phyloP scores from a whole-genome alignment of 2,329 filamentous ascomycete species.

The Ramularia endophylla region DNA sequence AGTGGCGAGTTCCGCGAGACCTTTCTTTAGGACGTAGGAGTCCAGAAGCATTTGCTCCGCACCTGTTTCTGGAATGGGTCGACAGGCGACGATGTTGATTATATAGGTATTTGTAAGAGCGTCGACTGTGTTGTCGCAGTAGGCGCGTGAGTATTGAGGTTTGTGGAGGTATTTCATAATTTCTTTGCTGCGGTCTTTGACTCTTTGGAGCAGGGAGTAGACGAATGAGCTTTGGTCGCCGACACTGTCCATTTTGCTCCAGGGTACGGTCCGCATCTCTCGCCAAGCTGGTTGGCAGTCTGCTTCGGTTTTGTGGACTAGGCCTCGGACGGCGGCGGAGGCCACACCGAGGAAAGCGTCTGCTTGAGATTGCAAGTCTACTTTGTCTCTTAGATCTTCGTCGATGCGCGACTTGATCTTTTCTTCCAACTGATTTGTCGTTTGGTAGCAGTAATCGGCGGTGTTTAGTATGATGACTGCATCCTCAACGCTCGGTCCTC shows the following conservation, averaged over 20 bases:
- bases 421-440: conserved; percentile 88
- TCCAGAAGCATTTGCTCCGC: conserved; percentile 98
- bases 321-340: conserved; percentile 72
- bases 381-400: conserved; percentile 62
- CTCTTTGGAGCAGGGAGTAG: conserved; percentile 66
- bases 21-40: conserved; percentile 82
- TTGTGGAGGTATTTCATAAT: conserved; percentile 76
- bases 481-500: conserved; percentile 62
- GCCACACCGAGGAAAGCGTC: conserved; percentile 95
- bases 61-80: conserved; percentile 85
- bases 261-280: conserved; percentile 95
- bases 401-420: conserved; percentile 91
- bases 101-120: conserved; percentile 74
- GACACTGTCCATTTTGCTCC: conserved; percentile 88
- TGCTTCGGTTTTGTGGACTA: conserved; percentile 77
- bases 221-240: conserved; percentile 94
- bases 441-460: conserved; percentile 93
- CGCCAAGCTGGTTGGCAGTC: conserved; percentile 84
- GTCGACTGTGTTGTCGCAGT: conserved; percentile 95
- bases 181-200: conserved; percentile 66
- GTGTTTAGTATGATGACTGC: conserved; percentile 87
- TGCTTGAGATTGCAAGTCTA: conserved; percentile 88
- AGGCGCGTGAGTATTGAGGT: conserved; percentile 87
- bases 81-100: conserved; percentile 77
- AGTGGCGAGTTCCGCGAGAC: conserved; percentile 64